Evolutionary conservation across 441 rosid genomes (phyloP).

Genomic region (Corymbia calophylla): DNA sequence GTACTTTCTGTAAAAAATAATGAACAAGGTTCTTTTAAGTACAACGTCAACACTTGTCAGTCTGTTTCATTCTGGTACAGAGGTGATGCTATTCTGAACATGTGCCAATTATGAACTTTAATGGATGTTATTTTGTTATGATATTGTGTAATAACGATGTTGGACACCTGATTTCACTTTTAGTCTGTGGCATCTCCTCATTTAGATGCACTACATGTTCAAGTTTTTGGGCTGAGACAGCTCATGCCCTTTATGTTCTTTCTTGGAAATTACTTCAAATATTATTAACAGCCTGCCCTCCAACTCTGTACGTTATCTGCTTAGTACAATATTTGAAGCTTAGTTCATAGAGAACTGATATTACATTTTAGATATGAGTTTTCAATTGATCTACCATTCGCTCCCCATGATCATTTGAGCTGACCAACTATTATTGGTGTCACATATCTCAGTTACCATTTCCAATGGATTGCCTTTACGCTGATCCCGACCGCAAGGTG

Average conservation of each 20-base stretch:
- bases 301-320: rapidly evolving
- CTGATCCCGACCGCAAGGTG: slow-evolving; percentile 90
- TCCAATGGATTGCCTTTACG: slow-evolving; percentile 80
- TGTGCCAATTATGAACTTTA: background rate
- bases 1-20: background rate
- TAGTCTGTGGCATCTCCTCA: background rate
- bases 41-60: background rate
- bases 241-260: background rate
- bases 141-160: background rate
- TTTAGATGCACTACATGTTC: background rate
- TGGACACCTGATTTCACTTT: background rate
- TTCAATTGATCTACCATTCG: background rate
- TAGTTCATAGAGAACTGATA: background rate
- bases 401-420: background rate
- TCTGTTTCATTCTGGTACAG: background rate
- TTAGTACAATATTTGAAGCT: background rate
- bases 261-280: background rate
- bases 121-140: background rate
- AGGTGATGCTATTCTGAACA: background rate
- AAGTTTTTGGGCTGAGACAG: background rate
- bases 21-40: background rate
- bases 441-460: slow-evolving; percentile 54
- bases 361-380: background rate
- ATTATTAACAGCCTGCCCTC: background rate
- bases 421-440: background rate